Percentiles rank a stretch among this genome's conserved stretches.
phyloP scores from a whole-genome alignment of 2,329 filamentous ascomycete species.

The Trichoderma pleuroti region DNA sequence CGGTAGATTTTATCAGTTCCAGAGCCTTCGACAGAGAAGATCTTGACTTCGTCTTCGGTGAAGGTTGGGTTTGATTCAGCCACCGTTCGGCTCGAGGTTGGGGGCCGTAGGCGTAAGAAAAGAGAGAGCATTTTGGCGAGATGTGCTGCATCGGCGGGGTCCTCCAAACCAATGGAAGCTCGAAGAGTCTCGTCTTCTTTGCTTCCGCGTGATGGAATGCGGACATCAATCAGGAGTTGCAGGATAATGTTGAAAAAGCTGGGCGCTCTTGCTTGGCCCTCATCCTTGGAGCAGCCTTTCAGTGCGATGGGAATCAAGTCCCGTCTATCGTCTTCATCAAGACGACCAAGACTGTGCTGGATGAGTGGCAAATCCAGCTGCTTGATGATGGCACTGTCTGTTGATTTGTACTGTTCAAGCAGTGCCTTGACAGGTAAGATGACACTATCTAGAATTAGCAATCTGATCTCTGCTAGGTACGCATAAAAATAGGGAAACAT shows the following conservation, averaged over 20 bases:
- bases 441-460: constrained; percentile 46
- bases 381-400: constrained; percentile 68
- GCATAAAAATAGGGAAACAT: background rate
- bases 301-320: constrained; percentile 62
- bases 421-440: constrained; percentile 80
- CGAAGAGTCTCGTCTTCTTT: constrained; percentile 72
- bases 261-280: constrained; percentile 36
- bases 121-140: constrained; percentile 73
- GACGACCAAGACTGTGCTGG: constrained; percentile 66
- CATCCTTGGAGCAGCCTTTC: constrained; percentile 31
- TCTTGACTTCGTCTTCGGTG: constrained; percentile 28
- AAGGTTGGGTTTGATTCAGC: constrained; percentile 34
- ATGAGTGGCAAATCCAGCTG: constrained; percentile 89
- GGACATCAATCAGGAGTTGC: constrained; percentile 66
- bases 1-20: constrained; percentile 59
- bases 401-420: constrained; percentile 82
- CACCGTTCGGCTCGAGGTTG: constrained; percentile 32
- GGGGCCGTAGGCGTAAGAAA: constrained; percentile 52
- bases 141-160: constrained; percentile 66
- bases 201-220: constrained; percentile 71
- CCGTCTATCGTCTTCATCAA: constrained; percentile 58
- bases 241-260: constrained; percentile 81
- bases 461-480: background rate
- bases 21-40: constrained; percentile 38
- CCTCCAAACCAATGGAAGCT: constrained; percentile 60